Conservation (phyloP, 352 stramenopile genomes). For the Pythium grandisporangium region DNA sequence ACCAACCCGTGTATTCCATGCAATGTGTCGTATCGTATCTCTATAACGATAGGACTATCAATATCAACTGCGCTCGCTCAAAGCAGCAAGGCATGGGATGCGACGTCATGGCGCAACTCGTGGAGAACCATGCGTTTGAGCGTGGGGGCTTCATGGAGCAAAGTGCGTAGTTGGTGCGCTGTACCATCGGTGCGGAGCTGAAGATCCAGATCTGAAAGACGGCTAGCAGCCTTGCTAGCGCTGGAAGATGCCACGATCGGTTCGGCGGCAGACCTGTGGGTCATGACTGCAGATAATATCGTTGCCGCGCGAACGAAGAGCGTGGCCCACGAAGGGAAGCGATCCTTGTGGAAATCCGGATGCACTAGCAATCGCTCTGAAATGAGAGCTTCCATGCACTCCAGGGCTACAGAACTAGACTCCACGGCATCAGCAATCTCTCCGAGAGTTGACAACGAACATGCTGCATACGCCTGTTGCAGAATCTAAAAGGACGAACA, state of each 20-base stretch:
- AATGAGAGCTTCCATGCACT: constrained; percentile 25
- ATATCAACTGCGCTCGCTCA: too few relatives aligned
- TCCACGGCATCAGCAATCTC: constrained; percentile 12
- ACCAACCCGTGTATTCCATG: too few relatives aligned
- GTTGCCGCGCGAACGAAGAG: constrained; percentile 23
- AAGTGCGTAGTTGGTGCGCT: constrained; percentile 9
- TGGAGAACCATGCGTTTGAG: constrained; percentile 36
- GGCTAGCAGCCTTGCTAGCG: too few relatives aligned
- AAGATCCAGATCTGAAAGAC: too few relatives aligned
- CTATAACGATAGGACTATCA: too few relatives aligned
- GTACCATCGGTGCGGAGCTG: constrained; percentile 3
- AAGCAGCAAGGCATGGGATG: constrained; percentile 3
- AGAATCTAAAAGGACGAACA: too few relatives aligned
- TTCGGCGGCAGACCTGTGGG: background rate
- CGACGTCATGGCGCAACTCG: constrained; percentile 1
- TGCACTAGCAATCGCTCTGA: constrained; percentile 29
- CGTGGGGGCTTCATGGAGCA: constrained; percentile 28
- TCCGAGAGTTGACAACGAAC: constrained; percentile 26
- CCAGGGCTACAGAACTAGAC: constrained; percentile 7
- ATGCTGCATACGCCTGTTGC: constrained; percentile 17
- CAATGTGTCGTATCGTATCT: too few relatives aligned
- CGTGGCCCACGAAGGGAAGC: constrained; percentile 34
- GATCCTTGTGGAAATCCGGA: constrained; percentile 37
- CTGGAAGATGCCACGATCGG: too few relatives aligned
- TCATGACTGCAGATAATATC: constrained; percentile 12